Percentiles rank a stretch among this genome's conserved stretches.
These are phyloP conservation scores for Pseudogymnoascus sp. DNA, from an alignment of 2,329 filamentous ascomycete species.

Conservation along the genomic window DNA sequence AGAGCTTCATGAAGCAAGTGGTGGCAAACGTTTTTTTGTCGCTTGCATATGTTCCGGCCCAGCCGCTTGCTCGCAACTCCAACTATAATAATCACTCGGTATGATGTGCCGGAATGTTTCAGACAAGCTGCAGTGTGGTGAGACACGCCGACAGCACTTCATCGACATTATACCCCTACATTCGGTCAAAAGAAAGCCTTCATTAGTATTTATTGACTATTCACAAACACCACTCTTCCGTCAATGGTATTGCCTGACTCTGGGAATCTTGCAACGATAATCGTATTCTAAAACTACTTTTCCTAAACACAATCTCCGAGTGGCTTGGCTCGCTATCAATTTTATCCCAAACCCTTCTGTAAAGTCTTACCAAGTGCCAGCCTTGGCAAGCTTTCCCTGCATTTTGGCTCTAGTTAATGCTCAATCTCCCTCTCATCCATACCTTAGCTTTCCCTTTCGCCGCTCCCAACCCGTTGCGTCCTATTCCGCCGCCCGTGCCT, in stretches of 20 bases:
- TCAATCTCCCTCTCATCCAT: slow-evolving; percentile 8
- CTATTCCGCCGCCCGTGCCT: background rate
- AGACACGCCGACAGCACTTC: background rate
- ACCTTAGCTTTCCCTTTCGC: slow-evolving; percentile 1
- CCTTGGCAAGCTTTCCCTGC: background rate
- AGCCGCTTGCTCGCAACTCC: background rate
- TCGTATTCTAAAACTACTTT: background rate
- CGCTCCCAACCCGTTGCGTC: background rate
- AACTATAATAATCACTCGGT: background rate
- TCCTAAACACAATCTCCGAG: background rate
- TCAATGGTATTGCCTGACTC: background rate
- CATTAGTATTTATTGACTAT: background rate
- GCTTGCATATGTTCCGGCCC: too few relatives aligned
- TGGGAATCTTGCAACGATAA: background rate
- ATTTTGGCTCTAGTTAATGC: background rate
- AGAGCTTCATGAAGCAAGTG: too few relatives aligned
- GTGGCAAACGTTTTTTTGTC: too few relatives aligned
- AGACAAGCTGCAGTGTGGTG: background rate
- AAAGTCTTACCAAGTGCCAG: background rate
- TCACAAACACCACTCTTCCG: background rate
- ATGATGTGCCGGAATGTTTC: background rate
- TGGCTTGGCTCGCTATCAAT: background rate
- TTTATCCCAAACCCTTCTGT: background rate
- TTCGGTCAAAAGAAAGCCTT: background rate
- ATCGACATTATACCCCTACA: background rate